phyloP scores from a whole-genome alignment of 2,329 filamentous ascomycete genomes.

The Tolypocladium paradoxum region DNA sequence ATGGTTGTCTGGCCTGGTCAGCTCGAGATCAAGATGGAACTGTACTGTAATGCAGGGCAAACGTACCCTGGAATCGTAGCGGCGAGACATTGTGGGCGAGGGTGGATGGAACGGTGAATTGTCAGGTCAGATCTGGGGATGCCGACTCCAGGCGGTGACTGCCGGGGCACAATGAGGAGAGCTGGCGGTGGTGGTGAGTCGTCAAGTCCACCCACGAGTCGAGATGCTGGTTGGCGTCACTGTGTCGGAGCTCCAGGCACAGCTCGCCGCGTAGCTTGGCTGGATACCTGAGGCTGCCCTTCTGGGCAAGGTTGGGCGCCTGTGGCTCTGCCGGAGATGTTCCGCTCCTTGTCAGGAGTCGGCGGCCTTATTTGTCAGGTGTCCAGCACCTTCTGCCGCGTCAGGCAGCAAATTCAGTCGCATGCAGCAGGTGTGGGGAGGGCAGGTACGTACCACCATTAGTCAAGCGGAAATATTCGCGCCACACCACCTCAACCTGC shows the following conservation, averaged over 20 bases:
- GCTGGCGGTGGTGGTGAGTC: not conserved
- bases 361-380: not conserved
- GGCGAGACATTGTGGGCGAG: constrained; percentile 66
- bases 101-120: not conserved
- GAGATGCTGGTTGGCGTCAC: constrained; percentile 6
- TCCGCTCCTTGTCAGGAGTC: not conserved
- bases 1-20: constrained; percentile 72
- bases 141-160: not conserved
- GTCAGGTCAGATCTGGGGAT: not conserved
- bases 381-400: not conserved
- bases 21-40: not conserved
- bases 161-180: constrained; percentile 2
- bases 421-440: not conserved
- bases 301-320: not conserved
- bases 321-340: not conserved
- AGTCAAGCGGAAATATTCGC: not conserved
- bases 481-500: not conserved
- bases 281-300: constrained; percentile 4
- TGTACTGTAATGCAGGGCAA: constrained; percentile 10
- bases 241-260: constrained; percentile 9
- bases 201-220: not conserved
- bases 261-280: constrained; percentile 9
- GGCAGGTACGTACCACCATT: not conserved
- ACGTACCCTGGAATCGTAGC: constrained; percentile 92
- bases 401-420: no score